Evolutionary conservation across 805 yeast genomes (phyloP).

Genomic region (Candida boidinii): DNA sequence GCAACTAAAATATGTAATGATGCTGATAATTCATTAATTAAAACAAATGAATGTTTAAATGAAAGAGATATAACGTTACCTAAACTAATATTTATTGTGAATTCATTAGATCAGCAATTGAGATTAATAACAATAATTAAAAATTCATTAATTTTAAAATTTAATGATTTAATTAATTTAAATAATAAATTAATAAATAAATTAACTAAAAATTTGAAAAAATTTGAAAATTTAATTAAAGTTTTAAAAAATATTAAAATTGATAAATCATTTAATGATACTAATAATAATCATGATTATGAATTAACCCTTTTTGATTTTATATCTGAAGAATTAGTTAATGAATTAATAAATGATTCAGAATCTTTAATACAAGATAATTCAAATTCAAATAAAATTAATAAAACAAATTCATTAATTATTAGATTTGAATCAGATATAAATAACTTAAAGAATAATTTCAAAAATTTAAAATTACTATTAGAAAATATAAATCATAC

Average conservation of each 20-base stretch:
- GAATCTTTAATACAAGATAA: constrained; percentile 19
- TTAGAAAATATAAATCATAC: constrained; percentile 16
- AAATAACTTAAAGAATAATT: constrained; percentile 15
- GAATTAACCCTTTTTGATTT: constrained; percentile 32
- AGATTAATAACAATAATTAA: constrained; percentile 27
- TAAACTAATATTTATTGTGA: constrained; percentile 33
- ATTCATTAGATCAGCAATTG: constrained; percentile 40
- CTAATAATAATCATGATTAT: constrained; percentile 6
- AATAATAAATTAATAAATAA: constrained; percentile 13
- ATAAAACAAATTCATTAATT: constrained; percentile 18
- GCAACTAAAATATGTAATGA: constrained; percentile 46
- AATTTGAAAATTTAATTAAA: constrained; percentile 24
- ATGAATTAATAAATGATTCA: constrained; percentile 24
- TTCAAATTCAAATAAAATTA: constrained; percentile 19
- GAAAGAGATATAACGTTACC: constrained; percentile 33
- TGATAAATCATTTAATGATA: constrained; percentile 21
- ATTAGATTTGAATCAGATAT: constrained; percentile 17
- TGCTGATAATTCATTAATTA: constrained; percentile 33
- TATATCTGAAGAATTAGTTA: constrained; percentile 33
- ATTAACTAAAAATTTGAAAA: constrained; percentile 21
- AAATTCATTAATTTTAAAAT: constrained; percentile 21
- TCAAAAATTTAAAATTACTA: constrained; percentile 16
- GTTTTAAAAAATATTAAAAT: constrained; percentile 28
- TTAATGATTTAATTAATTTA: constrained; percentile 15
- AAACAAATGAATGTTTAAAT: constrained; percentile 28